Percentiles rank a stretch among this genome's conserved stretches.
Evolutionary conservation across 2,329 filamentous ascomycete species (phyloP).

Genomic region (Ramularia endophylla): DNA sequence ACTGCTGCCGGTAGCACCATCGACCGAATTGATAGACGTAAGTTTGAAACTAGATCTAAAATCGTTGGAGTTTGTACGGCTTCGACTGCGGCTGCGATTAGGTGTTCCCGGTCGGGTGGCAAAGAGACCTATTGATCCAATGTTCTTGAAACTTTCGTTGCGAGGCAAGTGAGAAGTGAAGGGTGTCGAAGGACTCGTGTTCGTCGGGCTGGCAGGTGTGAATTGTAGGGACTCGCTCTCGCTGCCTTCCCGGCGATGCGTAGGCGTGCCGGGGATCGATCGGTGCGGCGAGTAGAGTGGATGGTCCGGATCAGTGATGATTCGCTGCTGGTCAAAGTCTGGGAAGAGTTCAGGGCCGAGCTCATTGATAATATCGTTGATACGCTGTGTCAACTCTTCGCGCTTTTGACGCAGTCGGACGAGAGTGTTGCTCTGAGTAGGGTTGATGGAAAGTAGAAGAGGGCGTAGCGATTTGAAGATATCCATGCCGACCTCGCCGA

Average conservation of each 20-base stretch:
- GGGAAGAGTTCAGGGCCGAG: slow-evolving; percentile 93
- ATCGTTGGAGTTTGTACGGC: slow-evolving; percentile 51
- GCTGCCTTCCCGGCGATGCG: slow-evolving; percentile 18
- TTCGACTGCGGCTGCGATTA: slow-evolving; percentile 64
- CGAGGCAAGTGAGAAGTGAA: slow-evolving; percentile 59
- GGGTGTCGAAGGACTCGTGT: no score
- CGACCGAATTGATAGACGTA: slow-evolving; percentile 45
- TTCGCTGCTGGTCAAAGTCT: slow-evolving; percentile 78
- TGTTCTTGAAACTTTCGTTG: slow-evolving; percentile 91
- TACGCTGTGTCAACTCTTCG: slow-evolving; percentile 68
- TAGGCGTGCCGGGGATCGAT: slow-evolving; percentile 24
- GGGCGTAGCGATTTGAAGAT: slow-evolving; percentile 92
- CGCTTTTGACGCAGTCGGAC: slow-evolving; percentile 68
- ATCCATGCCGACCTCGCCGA: slow-evolving; percentile 98
- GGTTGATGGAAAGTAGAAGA: slow-evolving; percentile 76
- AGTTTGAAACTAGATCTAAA: slow-evolving; percentile 14
- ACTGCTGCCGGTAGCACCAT: slow-evolving; percentile 32
- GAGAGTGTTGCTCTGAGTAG: slow-evolving; percentile 76
- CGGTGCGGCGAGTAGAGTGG: slow-evolving; percentile 23
- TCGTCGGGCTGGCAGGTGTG: slow-evolving; percentile 21
- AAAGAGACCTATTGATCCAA: slow-evolving; percentile 83
- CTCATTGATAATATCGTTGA: slow-evolving; percentile 90
- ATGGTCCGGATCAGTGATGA: slow-evolving; percentile 53
- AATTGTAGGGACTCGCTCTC: slow-evolving; percentile 24
- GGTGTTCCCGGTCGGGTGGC: slow-evolving; percentile 80